Evolutionary conservation across 106 monocot species (phyloP).

Genomic region (Dendrobium nobile): DNA sequence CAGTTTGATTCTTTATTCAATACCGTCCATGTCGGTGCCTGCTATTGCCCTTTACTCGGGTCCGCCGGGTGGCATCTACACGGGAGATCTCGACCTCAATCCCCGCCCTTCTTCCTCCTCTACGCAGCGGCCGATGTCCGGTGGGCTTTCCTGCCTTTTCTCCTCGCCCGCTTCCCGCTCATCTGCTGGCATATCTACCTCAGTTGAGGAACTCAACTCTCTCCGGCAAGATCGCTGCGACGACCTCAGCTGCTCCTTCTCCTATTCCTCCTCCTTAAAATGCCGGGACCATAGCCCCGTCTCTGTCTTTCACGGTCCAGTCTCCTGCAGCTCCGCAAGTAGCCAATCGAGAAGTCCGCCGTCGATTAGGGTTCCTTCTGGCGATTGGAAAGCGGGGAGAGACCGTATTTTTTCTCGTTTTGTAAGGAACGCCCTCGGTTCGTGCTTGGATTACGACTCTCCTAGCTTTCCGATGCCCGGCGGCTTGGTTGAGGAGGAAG

Average conservation of each 20-base stretch:
- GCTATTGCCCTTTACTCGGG: constrained; percentile 77
- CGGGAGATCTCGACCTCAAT: constrained; percentile 51
- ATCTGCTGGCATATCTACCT: constrained; percentile 13
- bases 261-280: constrained; percentile 51
- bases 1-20: not conserved
- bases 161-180: constrained; percentile 28
- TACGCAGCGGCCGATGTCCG: constrained; percentile 34
- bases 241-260: constrained; percentile 48
- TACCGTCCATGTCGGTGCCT: constrained; percentile 63
- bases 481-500: constrained; percentile 18
- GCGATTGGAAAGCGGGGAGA: constrained; percentile 32
- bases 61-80: constrained; percentile 47
- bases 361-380: constrained; percentile 27
- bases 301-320: constrained; percentile 72
- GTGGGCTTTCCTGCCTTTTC: constrained; percentile 82
- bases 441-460: constrained; percentile 70
- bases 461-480: constrained; percentile 24
- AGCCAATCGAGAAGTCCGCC: constrained; percentile 16
- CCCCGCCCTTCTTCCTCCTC: constrained; percentile 28
- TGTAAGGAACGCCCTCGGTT: constrained; percentile 72
- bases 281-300: constrained; percentile 73
- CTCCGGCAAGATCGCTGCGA: constrained; percentile 33
- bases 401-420: constrained; percentile 56
- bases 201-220: constrained; percentile 28
- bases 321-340: constrained; percentile 38